A percentile compares a stretch with the other conserved stretches of the same genome.
Conservation (phyloP, 306 rosid genomes). For the Alnus rubra region DNA sequence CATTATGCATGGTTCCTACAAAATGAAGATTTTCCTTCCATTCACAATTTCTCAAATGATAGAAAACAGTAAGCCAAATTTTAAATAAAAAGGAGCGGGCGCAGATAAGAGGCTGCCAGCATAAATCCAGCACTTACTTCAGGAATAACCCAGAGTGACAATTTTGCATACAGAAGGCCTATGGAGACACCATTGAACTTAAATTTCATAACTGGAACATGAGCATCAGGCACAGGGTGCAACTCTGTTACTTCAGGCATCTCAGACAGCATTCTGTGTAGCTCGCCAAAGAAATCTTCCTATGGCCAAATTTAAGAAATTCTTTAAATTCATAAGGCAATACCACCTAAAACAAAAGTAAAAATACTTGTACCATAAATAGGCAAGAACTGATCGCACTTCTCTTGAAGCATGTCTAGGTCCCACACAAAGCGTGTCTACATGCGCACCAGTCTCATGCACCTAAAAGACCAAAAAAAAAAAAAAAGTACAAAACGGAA, state of each 20-base stretch:
- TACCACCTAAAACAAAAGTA: background rate
- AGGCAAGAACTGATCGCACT: constrained; percentile 41
- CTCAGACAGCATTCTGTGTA: constrained; percentile 69
- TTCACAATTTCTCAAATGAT: background rate
- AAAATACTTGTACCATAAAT: constrained; percentile 17
- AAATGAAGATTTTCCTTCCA: background rate
- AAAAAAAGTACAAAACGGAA: background rate
- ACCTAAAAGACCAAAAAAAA: constrained; percentile 54
- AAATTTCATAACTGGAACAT: constrained; percentile 78
- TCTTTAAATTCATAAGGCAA: constrained; percentile 21
- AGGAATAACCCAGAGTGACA: constrained; percentile 88
- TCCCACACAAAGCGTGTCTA: constrained; percentile 95
- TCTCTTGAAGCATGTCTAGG: constrained; percentile 96
- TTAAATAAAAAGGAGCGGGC: background rate
- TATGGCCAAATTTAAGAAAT: constrained; percentile 34
- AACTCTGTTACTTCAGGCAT: constrained; percentile 90
- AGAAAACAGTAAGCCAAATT: background rate
- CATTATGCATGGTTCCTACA: background rate
- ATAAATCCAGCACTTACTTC: constrained; percentile 60
- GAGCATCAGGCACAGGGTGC: constrained; percentile 97
- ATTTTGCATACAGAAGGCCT: constrained; percentile 92
- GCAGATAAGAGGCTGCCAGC: background rate
- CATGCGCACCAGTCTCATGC: constrained; percentile 97
- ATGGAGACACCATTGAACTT: constrained; percentile 85
- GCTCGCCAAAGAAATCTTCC: constrained; percentile 97